phyloP scores from a whole-genome alignment of 306 rosid species.

The Quercus bicolor region DNA sequence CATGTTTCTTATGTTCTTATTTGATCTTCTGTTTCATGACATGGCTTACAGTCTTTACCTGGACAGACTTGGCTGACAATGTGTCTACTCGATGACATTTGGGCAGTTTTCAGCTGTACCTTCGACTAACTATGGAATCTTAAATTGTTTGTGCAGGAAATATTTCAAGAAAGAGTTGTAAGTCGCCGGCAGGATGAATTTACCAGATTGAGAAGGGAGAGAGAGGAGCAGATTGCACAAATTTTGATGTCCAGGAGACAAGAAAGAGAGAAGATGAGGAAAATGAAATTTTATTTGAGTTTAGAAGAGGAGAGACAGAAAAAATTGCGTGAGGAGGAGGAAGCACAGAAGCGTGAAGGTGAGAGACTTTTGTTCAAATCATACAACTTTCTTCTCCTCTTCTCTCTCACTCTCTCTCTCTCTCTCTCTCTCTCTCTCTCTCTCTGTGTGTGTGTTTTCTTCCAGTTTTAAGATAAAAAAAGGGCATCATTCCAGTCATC shows the following conservation, averaged over 20 bases:
- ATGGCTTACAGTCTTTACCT: not conserved
- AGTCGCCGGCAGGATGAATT: slow-evolving; percentile 66
- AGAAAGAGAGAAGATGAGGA: slow-evolving; percentile 71
- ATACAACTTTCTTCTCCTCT: not conserved
- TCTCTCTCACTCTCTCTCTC: too few relatives aligned
- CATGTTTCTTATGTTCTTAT: not conserved
- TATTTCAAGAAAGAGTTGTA: slow-evolving; percentile 62
- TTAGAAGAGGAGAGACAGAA: slow-evolving; percentile 73
- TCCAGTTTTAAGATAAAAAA: not conserved
- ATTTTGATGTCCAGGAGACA: slow-evolving; percentile 58
- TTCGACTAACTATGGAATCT: not conserved
- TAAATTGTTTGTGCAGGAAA: slow-evolving; percentile 35
- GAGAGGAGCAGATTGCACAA: slow-evolving; percentile 63
- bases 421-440: too few relatives aligned
- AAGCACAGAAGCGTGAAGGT: slow-evolving; percentile 83
- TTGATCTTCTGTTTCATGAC: not conserved
- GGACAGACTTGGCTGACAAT: not conserved
- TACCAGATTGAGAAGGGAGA: slow-evolving; percentile 57
- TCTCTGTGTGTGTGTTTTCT: not conserved
- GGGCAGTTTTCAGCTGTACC: not conserved
- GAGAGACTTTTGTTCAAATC: not conserved
- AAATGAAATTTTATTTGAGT: slow-evolving; percentile 66
- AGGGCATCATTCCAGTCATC: not conserved
- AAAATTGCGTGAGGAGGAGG: slow-evolving; percentile 76
- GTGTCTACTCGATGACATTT: not conserved